Evolutionary conservation across 345 rosid species (phyloP), one percentile per base, ranked within the genome.

Genomic region (Eucalyptus pumila): DNA sequence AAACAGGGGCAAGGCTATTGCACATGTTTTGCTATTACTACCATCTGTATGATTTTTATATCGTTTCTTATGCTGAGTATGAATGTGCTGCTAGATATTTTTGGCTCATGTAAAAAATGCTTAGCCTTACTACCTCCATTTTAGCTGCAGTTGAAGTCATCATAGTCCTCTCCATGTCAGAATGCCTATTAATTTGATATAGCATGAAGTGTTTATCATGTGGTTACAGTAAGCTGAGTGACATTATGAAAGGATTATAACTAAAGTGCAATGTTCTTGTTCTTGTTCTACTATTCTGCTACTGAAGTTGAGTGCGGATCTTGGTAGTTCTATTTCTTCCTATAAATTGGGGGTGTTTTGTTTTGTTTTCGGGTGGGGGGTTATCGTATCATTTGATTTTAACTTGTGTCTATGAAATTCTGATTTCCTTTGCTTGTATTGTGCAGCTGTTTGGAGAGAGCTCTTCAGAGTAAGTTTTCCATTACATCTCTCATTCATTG

Each of bases 381-480:
- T 19, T 52, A 52, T 52, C 2, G 56, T 52, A 19, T 3, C 2
- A 8, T 56, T 56, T 56, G 62, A 24, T 56, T 56, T 23, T 42
- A 37, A 11, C 44, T 80, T 2, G 12, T 80, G 47, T 13, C 48
- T 80, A 65, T 89, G 80, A 45, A 60, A 27, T 27, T 65, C 45
- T 40, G 54, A 32, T 88, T 81, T 86, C 49, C 91, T 94, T 90
- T 87, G 87, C 91, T 92, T 95, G 91, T 86, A 80, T 91, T 1
- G 27, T 86, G 87, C 97, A 97, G 99, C 90, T 96, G 88, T 93
- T 96, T 48, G 99, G 99, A 88, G 94, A 87, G 91, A 95, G 91
- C 92, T 45, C 94, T 27, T 88, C 88, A 26, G 98, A 95, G 99
- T 95, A 94, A 96, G 99, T 93, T 86, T 21, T 76, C 24, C 2